Evolutionary conservation across 768 basidiomycete genomes (phyloP).

Genomic region (Chiua virens): DNA sequence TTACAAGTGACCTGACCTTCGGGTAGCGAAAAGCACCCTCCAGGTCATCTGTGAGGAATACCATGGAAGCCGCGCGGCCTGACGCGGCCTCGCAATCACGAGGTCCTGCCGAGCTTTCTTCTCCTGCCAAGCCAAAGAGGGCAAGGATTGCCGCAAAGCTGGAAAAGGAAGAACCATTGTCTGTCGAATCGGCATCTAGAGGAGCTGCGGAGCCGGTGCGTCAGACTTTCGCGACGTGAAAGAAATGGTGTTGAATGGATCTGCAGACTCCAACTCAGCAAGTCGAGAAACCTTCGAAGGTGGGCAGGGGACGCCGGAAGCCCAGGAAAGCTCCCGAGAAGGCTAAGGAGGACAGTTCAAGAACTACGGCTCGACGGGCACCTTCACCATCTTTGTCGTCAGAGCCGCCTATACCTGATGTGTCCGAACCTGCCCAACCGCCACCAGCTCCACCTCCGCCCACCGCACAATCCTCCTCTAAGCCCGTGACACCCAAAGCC

Average conservation of each 20-base stretch:
- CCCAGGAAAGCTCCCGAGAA: slow-evolving; percentile 14
- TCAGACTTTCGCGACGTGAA: not conserved
- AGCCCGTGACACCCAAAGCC: slow-evolving; percentile 34
- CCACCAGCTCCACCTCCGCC: slow-evolving; percentile 6
- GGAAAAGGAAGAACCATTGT: slow-evolving; percentile 24
- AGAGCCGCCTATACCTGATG: slow-evolving; percentile 14
- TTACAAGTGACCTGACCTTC: slow-evolving; percentile 3
- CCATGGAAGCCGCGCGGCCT: slow-evolving; percentile 11
- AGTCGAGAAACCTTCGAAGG: slow-evolving; percentile 14
- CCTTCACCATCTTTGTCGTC: slow-evolving; percentile 12
- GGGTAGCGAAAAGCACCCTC: slow-evolving; percentile 31
- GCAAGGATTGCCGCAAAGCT: slow-evolving; percentile 29
- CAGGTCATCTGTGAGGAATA: slow-evolving; percentile 16
- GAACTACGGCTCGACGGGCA: slow-evolving; percentile 5
- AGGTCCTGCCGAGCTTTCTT: slow-evolving; percentile 16
- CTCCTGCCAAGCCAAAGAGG: slow-evolving; percentile 31
- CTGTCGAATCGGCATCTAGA: slow-evolving; percentile 2
- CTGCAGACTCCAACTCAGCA: slow-evolving; percentile 12
- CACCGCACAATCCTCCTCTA: slow-evolving; percentile 10
- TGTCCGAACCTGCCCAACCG: slow-evolving; percentile 11
- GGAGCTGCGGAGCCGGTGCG: slow-evolving; percentile 16
- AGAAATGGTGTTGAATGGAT: slow-evolving; percentile 1
- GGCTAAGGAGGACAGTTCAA: slow-evolving; percentile 15
- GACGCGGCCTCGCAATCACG: slow-evolving; percentile 15
- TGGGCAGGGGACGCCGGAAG: slow-evolving; percentile 26